Conservation (phyloP, 192 early-diverging fungal genomes). For the Coemansia sp. region DNA sequence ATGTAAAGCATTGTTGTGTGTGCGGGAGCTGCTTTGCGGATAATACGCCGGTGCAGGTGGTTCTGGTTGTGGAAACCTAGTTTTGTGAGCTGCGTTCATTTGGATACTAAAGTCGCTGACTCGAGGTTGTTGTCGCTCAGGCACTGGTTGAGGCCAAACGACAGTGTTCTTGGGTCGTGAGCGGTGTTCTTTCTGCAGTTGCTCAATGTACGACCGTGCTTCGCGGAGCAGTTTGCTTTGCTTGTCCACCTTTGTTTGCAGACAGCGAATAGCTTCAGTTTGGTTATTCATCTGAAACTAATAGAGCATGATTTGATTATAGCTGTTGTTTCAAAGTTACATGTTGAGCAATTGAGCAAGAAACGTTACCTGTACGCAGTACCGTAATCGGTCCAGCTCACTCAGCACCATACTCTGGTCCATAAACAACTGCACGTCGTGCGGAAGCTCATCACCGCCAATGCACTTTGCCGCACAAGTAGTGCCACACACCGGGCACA, state of each 20-base stretch:
- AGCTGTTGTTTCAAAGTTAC: not conserved
- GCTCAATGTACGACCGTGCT: constrained; percentile 24
- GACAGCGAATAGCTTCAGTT: constrained; percentile 13
- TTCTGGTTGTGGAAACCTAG: not conserved
- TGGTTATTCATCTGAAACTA: constrained; percentile 50
- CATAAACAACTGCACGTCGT: constrained; percentile 28
- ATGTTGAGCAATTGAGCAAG: not conserved
- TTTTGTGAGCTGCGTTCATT: not conserved
- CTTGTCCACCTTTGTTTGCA: constrained; percentile 20
- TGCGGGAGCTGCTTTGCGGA: not conserved
- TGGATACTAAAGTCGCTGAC: not conserved
- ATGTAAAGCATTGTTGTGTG: not conserved
- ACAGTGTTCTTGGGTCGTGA: not conserved
- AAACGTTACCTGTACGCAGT: constrained; percentile 26
- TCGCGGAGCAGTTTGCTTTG: constrained; percentile 34
- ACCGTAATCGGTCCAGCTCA: constrained; percentile 41
- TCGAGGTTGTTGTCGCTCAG: not conserved
- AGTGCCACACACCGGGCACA: constrained; percentile 31
- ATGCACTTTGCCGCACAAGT: constrained; percentile 31
- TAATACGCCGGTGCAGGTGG: not conserved
- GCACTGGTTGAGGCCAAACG: not conserved
- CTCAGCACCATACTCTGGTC: constrained; percentile 17
- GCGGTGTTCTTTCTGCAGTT: constrained; percentile 4
- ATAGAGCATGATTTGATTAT: not conserved
- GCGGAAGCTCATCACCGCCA: constrained; percentile 8